phyloP scores from a whole-genome alignment of 208 protist species.

The Crithidia thermophila region DNA sequence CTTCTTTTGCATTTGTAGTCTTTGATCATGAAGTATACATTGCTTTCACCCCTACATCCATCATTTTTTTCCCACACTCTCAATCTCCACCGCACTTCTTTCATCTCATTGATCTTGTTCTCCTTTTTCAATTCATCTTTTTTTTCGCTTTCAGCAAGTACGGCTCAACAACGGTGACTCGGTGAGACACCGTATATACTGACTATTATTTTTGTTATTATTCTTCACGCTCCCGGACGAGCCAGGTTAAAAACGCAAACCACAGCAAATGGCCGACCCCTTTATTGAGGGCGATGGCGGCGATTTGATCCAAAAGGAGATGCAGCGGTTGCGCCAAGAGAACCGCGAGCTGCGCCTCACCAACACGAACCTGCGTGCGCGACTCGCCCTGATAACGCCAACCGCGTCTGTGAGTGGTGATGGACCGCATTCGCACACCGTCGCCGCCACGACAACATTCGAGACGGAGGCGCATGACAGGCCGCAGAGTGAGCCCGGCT shows the following conservation, averaged over 20 bases:
- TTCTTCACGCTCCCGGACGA: neutral
- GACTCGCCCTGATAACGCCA: conserved; percentile 22
- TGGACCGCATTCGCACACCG: too few species aligned
- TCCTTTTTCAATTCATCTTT: too few species aligned
- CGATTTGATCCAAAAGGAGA: conserved; percentile 28
- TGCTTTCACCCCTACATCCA: too few species aligned
- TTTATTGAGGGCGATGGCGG: conserved; percentile 16
- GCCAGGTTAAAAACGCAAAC: neutral
- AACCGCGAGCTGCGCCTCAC: conserved; percentile 65
- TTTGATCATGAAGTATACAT: too few species aligned
- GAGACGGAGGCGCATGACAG: neutral
- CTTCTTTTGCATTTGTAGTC: too few species aligned
- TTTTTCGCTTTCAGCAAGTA: too few species aligned
- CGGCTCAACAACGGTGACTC: too few species aligned
- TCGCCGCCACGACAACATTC: neutral
- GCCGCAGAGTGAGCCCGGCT: too few species aligned
- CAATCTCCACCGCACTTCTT: too few species aligned
- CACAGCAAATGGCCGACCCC: conserved; percentile 31
- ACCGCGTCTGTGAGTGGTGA: neutral
- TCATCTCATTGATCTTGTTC: too few species aligned
- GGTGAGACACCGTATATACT: too few species aligned
- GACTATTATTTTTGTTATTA: neutral
- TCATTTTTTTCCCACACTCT: too few species aligned
- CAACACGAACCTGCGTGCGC: conserved; percentile 46
- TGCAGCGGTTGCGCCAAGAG: conserved; percentile 57